A percentile compares a stretch with the other conserved stretches of the same genome.
Conservation (phyloP, 2,329 filamentous ascomycete species). For the Ramularia endophylla region DNA sequence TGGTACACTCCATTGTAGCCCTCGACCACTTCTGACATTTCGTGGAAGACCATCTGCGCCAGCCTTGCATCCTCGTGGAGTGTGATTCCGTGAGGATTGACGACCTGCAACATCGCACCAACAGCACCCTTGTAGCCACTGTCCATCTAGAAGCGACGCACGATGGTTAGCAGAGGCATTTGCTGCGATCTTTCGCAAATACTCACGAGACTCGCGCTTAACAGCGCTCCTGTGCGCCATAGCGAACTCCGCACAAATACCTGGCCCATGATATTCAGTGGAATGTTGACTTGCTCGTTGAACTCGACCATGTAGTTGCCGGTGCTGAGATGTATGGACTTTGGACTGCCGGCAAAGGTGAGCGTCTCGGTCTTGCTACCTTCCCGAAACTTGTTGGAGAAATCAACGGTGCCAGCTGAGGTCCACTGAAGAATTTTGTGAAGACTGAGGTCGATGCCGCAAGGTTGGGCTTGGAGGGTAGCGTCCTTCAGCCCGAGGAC, state of each 20-base stretch:
- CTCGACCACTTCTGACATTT: conserved; percentile 33
- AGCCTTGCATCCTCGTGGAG: conserved; percentile 33
- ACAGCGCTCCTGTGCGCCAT: conserved; percentile 34
- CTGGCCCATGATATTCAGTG: conserved; percentile 36
- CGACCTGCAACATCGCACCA: conserved; percentile 33
- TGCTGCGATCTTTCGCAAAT: too few species aligned
- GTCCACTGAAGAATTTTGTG: conserved; percentile 10
- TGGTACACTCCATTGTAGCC: conserved; percentile 37
- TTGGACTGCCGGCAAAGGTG: neutral
- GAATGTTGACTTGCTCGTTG: conserved; percentile 37
- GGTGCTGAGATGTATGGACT: conserved; percentile 1
- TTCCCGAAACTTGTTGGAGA: conserved; percentile 8
- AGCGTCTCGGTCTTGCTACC: conserved; percentile 5
- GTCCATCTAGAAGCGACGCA: too few species aligned
- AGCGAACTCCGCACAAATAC: conserved; percentile 37
- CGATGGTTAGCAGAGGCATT: too few species aligned
- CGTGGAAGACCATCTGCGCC: conserved; percentile 38
- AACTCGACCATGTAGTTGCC: conserved; percentile 38
- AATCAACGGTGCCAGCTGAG: conserved; percentile 12
- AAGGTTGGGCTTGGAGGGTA: conserved; percentile 13
- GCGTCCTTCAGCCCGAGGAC: conserved; percentile 7
- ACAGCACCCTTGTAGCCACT: conserved; percentile 39
- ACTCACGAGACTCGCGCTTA: conserved; percentile 33
- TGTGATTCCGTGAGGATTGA: conserved; percentile 27
- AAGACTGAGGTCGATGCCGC: conserved; percentile 16